Conservation (phyloP, 2,329 filamentous ascomycete genomes). For the Diaporthe amygdali region DNA sequence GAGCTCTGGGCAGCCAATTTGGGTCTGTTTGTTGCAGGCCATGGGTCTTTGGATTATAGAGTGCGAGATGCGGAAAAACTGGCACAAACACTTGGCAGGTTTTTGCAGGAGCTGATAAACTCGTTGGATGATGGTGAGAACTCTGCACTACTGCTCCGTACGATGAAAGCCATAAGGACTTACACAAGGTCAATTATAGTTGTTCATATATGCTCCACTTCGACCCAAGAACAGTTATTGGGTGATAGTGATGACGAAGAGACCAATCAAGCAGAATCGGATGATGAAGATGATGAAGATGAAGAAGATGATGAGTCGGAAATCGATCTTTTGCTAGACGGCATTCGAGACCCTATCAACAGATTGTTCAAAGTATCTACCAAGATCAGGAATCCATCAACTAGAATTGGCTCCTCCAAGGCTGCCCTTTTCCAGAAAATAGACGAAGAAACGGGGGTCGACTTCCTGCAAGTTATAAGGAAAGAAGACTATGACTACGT, state of each 20-base stretch:
- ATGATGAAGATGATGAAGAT: background rate
- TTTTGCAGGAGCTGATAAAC: slow-evolving; percentile 3
- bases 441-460: slow-evolving; percentile 4
- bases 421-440: background rate
- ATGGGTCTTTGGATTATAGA: slow-evolving; percentile 16
- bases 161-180: too few relatives aligned
- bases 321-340: background rate
- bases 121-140: background rate
- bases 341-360: slow-evolving; percentile 13
- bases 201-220: background rate
- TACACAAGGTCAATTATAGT: background rate
- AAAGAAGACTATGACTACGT: slow-evolving; percentile 1
- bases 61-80: slow-evolving; percentile 6
- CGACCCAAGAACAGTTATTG: background rate
- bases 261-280: background rate
- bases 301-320: background rate
- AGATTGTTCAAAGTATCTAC: slow-evolving; percentile 14
- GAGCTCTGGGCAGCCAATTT: slow-evolving; percentile 20
- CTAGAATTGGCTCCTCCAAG: slow-evolving; percentile 7
- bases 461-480: slow-evolving; percentile 1
- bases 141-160: too few relatives aligned
- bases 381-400: slow-evolving; percentile 8
- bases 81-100: background rate
- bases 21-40: slow-evolving; percentile 10
- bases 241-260: background rate